A percentile compares a stretch with the other conserved stretches of the same genome.
phyloP scores from a whole-genome alignment of 179 eudicot genomes.

The Gypsophila paniculata region DNA sequence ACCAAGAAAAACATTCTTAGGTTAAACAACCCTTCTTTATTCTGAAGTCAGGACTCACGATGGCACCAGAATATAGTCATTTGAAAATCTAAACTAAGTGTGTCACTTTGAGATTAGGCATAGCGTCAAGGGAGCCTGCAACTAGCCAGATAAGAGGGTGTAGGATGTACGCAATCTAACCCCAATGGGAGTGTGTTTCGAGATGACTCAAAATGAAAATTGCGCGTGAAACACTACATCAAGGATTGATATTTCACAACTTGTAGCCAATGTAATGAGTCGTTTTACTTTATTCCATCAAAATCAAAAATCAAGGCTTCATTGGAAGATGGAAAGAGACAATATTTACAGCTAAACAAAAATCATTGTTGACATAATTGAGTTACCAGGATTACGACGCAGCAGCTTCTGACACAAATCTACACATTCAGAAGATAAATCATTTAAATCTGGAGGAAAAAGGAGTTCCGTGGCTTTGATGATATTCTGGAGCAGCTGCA shows the following conservation, averaged over 20 bases:
- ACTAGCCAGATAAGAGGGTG: too few relatives aligned
- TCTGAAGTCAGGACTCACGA: neutral
- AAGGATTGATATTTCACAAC: too few relatives aligned
- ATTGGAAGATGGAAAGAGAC: too few relatives aligned
- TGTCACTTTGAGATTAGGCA: neutral
- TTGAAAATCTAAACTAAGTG: neutral
- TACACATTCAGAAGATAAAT: constrained; percentile 60
- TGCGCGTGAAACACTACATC: too few relatives aligned
- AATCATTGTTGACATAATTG: neutral
- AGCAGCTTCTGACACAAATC: constrained; percentile 85
- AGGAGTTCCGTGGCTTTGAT: constrained; percentile 67
- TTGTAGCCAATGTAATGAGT: too few relatives aligned
- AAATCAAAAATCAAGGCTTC: too few relatives aligned
- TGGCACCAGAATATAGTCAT: neutral
- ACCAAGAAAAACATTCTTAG: neutral
- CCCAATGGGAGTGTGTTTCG: too few relatives aligned
- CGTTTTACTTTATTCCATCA: too few relatives aligned
- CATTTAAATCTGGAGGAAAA: constrained; percentile 63
- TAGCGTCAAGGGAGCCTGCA: neutral
- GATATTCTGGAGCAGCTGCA: constrained; percentile 85
- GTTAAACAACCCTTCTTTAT: neutral
- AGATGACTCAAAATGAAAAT: too few relatives aligned
- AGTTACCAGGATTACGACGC: constrained; percentile 85
- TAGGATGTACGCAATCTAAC: too few relatives aligned
- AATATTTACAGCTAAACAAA: neutral